Conservation (phyloP, 148 eudicot species). For the Camellia japonica region DNA sequence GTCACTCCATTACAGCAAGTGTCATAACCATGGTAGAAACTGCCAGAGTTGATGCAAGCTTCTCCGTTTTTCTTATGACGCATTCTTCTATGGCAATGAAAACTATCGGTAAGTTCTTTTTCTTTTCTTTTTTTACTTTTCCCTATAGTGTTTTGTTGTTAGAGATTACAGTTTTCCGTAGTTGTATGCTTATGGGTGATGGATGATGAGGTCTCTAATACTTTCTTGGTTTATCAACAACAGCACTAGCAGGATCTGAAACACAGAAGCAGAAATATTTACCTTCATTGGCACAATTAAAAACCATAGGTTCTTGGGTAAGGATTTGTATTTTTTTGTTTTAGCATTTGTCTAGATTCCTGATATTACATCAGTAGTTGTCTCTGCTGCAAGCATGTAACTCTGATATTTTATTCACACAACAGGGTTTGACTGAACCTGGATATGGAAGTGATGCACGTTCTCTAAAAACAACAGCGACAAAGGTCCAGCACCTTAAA, state of each 20-base stretch:
- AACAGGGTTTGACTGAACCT: constrained; percentile 88
- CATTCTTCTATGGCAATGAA: constrained; percentile 95
- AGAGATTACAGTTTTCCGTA: background rate
- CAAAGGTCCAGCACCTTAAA: constrained; percentile 45
- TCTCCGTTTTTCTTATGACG: constrained; percentile 84
- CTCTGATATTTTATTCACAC: background rate
- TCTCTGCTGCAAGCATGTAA: background rate
- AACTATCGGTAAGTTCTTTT: constrained; percentile 61
- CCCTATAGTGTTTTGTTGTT: background rate
- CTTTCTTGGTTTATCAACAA: constrained; percentile 28
- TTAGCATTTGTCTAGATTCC: background rate
- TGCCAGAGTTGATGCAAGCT: constrained; percentile 95
- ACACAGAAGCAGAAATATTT: constrained; percentile 73
- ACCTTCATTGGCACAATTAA: constrained; percentile 74
- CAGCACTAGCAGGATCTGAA: constrained; percentile 81
- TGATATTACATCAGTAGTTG: background rate
- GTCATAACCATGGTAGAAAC: constrained; percentile 77
- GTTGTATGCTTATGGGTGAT: background rate
- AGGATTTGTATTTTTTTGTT: background rate
- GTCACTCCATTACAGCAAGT: constrained; percentile 65
- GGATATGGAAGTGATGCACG: constrained; percentile 97
- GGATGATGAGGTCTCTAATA: background rate
- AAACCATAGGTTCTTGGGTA: constrained; percentile 84
- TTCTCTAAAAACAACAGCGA: constrained; percentile 72
- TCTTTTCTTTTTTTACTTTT: background rate